Base-by-base conservation (phyloP, 2,329 filamentous ascomycete species). In the Cyphellophora europaea region DNA sequence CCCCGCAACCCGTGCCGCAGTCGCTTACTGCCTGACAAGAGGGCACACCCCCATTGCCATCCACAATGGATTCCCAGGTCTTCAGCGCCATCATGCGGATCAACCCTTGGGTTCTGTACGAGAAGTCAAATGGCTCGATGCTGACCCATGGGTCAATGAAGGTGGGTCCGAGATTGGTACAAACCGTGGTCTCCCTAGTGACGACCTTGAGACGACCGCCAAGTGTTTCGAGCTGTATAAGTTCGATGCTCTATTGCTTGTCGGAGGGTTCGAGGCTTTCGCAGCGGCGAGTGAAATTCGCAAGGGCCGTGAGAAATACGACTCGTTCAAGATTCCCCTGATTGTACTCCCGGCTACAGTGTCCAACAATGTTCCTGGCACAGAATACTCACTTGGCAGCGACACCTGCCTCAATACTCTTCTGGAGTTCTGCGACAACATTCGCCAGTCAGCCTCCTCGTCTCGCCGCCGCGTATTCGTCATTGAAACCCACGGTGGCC, bases 111-210 rank as follows among this genome's bases (percentile, higher is more conserved):
- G 87, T 25, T 77, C 91, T 2, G 88, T 98, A 6, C 80, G 88
- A 19, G 74, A 82, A 25, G 83, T 96, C 40, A 69, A 80, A 48
- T 98, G 91, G 91, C 73, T 96, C 13, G 91, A 96, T 54, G 87
- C 93, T 4, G 89, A 96, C 56, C 71, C 77, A 42, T 98, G 91
- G 91, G 87, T 89, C 11, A 94, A 87, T 63, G 89, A 87, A 63
- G 91, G 91, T 55, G 91, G 91, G 42, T 96, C 88, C 2, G 91
- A 98, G 58, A 96, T 98, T 52, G 91, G 91, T 49, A 98, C 89
- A 16, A 98, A 98, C 69, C 83, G 91, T 51, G 87, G 87, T 53
- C 74, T 96, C 19, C 91, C 91, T 5, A 77, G 75, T 13, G 88
- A 94, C 52, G 88, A 93, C 49, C 80, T 95, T 60, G 79, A 83